Base-by-base conservation (phyloP, 2,329 filamentous ascomycete genomes). In the Colletotrichum magnum region DNA sequence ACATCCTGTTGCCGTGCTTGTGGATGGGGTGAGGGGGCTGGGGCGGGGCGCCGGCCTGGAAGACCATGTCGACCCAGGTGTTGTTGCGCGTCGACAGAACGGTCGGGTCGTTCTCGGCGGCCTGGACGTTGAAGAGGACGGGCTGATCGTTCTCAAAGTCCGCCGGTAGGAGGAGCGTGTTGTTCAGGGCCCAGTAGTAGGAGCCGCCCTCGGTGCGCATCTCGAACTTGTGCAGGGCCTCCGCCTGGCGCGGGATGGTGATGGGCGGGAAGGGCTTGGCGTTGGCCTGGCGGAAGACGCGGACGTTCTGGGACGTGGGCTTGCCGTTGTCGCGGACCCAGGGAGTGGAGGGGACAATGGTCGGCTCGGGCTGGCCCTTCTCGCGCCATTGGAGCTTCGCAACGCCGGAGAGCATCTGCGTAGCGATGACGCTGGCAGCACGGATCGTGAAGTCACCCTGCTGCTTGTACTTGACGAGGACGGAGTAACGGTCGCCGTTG, bases 1-100 rank as follows among this genome's bases (percentile, higher is more conserved):
- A 90, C 79, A 87, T 88, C 75, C 89, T 89, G 73, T 86, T 88
- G 54, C 86, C 85, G 77, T 92, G 89, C 79, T 90, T 90, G 82
- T 92, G 89, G 58, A 92, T 87, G 0, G 88, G 86, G 68, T 92
- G 89, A 10, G 86, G 80, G 5, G 85, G 87, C 73, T 88, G 86
- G 6, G 85, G 79, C 3, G 78, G 77, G 2, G 74, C 74, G n/a
- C 77, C 75, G 2, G 85, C 78, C 36, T 82, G 77, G 68, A 89
- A 80, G 70, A 90, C 79, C n/a, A 89, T 74, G 73, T 90, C 88
- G 9, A 90, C 79, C 87, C 87, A 89, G 2, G 83, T 81, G 71
- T 79, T 77, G 66, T 84, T 81, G 26, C 72, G 73, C 7, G 85
- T 88, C 6, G 79, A 78, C 65, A 88, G 81, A 18, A 85, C 87